Evolutionary conservation across 1,139 yeast species (phyloP).

Genomic region (Saccharomycopsis hybrid): DNA sequence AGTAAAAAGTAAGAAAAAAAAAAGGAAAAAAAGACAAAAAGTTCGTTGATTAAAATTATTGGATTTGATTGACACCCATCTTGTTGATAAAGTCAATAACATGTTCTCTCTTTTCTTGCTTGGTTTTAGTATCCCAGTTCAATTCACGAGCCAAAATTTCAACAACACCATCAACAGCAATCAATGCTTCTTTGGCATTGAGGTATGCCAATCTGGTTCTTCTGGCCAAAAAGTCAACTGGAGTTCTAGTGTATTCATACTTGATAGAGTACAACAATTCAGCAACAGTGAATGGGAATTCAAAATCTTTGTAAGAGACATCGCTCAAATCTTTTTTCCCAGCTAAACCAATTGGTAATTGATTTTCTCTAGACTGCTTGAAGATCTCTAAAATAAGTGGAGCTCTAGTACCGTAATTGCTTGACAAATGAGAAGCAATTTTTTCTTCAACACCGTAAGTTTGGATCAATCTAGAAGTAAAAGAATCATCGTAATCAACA

Average conservation of each 20-base stretch:
- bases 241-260: slow-evolving; percentile 83
- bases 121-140: slow-evolving; percentile 61
- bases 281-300: slow-evolving; percentile 88
- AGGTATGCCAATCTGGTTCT: slow-evolving; percentile 91
- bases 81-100: slow-evolving; percentile 55
- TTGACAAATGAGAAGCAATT: slow-evolving; percentile 77
- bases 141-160: slow-evolving; percentile 78
- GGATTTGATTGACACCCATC: slow-evolving; percentile 37
- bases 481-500: slow-evolving; percentile 59
- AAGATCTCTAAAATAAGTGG: slow-evolving; percentile 68
- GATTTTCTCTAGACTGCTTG: slow-evolving; percentile 42
- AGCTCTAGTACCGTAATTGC: slow-evolving; percentile 87
- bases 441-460: slow-evolving; percentile 66
- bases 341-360: slow-evolving; percentile 59
- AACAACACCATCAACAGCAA: slow-evolving; percentile 79
- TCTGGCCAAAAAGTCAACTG: slow-evolving; percentile 86
- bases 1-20: background rate
- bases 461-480: slow-evolving; percentile 77
- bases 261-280: slow-evolving; percentile 78
- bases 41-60: background rate
- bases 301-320: slow-evolving; percentile 38
- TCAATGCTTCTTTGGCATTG: slow-evolving; percentile 79
- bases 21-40: background rate
- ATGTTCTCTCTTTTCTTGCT: slow-evolving; percentile 47
- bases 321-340: slow-evolving; percentile 27